phyloP scores from a whole-genome alignment of 2,329 filamentous ascomycete genomes.

The Tolypocladium inflatum region DNA sequence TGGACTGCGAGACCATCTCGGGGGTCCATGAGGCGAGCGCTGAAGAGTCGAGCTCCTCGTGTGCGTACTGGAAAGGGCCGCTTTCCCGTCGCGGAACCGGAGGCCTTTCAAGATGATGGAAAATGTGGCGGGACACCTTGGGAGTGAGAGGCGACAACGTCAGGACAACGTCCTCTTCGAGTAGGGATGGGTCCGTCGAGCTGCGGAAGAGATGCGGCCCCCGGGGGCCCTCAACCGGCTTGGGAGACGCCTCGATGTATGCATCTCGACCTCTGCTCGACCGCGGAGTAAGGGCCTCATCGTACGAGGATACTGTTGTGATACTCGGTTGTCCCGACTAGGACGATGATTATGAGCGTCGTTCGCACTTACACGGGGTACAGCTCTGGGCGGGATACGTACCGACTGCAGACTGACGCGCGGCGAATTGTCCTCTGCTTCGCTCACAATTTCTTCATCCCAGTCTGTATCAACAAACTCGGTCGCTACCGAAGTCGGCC shows the following conservation, averaged over 20 bases:
- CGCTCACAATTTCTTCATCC: constrained; percentile 47
- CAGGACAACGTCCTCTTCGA: constrained; percentile 43
- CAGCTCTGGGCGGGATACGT: constrained; percentile 24
- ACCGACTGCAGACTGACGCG: constrained; percentile 64
- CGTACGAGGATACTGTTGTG: constrained; percentile 79
- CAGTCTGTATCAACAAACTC: constrained; percentile 72
- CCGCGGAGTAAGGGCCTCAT: constrained; percentile 71
- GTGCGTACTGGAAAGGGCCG: constrained; percentile 47
- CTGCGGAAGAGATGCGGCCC: constrained; percentile 81
- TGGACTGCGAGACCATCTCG: constrained; percentile 73
- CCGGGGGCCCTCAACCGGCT: constrained; percentile 67
- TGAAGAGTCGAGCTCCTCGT: constrained; percentile 46
- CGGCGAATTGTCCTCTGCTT: constrained; percentile 56
- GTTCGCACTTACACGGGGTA: not conserved
- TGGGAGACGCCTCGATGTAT: constrained; percentile 51
- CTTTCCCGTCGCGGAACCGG: constrained; percentile 21
- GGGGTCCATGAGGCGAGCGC: constrained; percentile 61
- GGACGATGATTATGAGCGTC: constrained; percentile 4
- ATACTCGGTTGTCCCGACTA: constrained; percentile 66
- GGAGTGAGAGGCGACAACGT: constrained; percentile 68
- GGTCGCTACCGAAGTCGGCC: constrained; percentile 62
- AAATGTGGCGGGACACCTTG: constrained; percentile 38
- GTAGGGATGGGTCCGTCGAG: constrained; percentile 40
- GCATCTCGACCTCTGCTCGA: constrained; percentile 50
- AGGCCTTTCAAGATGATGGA: constrained; percentile 14